Base-by-base conservation (phyloP, 1,284 basidiomycete species). In the Afroboletus lepidellus region DNA sequence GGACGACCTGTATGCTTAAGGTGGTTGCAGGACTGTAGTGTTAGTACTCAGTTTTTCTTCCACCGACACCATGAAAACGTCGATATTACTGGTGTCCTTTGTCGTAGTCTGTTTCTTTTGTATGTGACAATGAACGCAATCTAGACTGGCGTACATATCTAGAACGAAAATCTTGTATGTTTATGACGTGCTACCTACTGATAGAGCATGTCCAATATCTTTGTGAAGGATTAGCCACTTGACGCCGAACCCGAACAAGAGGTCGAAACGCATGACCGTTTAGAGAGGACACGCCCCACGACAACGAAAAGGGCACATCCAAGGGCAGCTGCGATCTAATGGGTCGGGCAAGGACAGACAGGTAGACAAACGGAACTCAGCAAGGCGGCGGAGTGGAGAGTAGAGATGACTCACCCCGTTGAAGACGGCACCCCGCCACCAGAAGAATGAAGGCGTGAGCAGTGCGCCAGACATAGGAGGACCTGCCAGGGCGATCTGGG, bases 1-100 rank as follows among this genome's bases (percentile, higher is more conserved):
- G 63, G 93, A 96, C 58, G 94, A 95, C 68, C 70, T 95, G 64
- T 95, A 94, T 64, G 91, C 92, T 56, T 88, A 70, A 46, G 20
- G 29, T 39, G 24, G 4, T 18, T 16, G 21, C 24, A 13, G n/a
- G 39, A 49, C 29, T 33, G 12, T 7, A 21, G 41, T 3, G 21
- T 42, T 32, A 29, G 25, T 7, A 3, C 18, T n/a, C 16, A 3
- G n/a, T 20, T 30, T 42, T 15, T 5, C 12, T 12, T 41, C 24
- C 15, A 30, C 29, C 9, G 8, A 4, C 38, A 7, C 41, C 25
- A 12, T 23, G 24, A 25, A n/a, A 39, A 9, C 27, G 24, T 36
- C n/a, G 41, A 42, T 12, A 27, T 42, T 32, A 6, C 41, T 32
- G 20, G 29, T 32, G 29, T 43, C 27, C 3, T 16, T 30, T 43